Evolutionary conservation across 169 alveolate genomes (phyloP).

Genomic region (Cryptosporidium bovis): DNA sequence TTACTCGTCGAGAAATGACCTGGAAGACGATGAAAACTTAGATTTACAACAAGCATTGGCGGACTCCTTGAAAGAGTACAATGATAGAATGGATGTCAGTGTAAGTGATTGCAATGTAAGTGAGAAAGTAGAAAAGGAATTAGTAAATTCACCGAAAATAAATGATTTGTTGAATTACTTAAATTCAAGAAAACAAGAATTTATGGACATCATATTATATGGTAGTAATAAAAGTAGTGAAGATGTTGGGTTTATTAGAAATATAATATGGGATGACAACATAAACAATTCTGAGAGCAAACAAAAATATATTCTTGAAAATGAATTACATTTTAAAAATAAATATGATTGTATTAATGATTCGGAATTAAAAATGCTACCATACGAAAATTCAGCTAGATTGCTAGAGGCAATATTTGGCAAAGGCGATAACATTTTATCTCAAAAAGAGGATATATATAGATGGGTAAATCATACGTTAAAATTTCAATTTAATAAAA

Average conservation of each 20-base stretch:
- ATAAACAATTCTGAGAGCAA: neutral
- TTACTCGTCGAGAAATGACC: neutral
- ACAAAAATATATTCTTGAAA: neutral
- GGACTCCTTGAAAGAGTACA: conserved; percentile 37
- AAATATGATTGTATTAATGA: conserved; percentile 16
- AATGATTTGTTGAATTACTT: conserved; percentile 27
- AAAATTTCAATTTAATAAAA: neutral
- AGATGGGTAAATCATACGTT: conserved; percentile 52
- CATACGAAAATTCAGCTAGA: neutral
- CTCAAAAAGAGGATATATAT: conserved; percentile 41
- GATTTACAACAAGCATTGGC: conserved; percentile 57
- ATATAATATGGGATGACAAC: neutral
- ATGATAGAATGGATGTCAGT: neutral
- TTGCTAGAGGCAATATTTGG: conserved; percentile 31
- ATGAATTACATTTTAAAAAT: neutral
- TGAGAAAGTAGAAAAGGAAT: no score
- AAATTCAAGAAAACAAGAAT: conserved; percentile 27
- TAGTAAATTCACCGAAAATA: neutral
- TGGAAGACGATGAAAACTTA: conserved; percentile 23
- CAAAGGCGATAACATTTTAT: neutral
- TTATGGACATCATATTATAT: conserved; percentile 26
- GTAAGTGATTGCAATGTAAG: neutral
- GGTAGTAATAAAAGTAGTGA: conserved; percentile 2
- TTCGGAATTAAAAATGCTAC: conserved; percentile 24
- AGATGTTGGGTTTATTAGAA: conserved; percentile 17